Percentiles rank a stretch among this genome's conserved stretches.
Conservation (phyloP, 163 green algal genomes). For the Chlorella variabilis region DNA sequence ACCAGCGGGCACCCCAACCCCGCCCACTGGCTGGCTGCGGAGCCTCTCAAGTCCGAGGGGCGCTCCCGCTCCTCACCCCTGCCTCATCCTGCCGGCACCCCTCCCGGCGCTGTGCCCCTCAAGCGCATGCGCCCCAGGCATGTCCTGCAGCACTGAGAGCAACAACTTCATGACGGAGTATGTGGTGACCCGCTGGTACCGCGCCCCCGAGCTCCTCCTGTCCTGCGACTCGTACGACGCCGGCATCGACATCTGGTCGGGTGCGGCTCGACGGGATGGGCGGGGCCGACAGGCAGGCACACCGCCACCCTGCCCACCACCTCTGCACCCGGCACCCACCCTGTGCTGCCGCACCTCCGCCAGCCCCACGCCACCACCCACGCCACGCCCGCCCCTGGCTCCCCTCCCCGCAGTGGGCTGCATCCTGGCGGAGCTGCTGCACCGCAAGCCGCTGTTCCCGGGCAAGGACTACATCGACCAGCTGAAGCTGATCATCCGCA, state of each 20-base stretch:
- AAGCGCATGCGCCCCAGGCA: too few relatives aligned
- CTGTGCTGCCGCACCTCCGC: neutral
- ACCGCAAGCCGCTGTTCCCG: conserved; percentile 93
- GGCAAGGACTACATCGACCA: conserved; percentile 99
- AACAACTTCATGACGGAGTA: conserved; percentile 93
- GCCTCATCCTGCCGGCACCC: neutral
- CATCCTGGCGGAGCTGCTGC: conserved; percentile 98
- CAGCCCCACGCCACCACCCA: too few relatives aligned
- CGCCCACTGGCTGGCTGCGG: too few relatives aligned
- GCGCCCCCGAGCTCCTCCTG: conserved; percentile 97
- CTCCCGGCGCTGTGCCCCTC: too few relatives aligned
- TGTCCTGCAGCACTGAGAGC: conserved; percentile 35
- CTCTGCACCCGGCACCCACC: neutral
- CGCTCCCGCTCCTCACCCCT: neutral
- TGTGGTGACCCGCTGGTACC: conserved; percentile 98
- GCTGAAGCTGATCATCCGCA: conserved; percentile 90
- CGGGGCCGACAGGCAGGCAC: neutral
- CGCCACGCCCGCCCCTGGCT: neutral
- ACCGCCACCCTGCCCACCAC: neutral
- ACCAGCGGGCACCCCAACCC: too few relatives aligned
- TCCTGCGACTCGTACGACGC: conserved; percentile 91
- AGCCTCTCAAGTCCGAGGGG: too few relatives aligned
- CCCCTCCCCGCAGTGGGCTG: conserved; percentile 80
- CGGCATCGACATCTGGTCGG: conserved; percentile 97
- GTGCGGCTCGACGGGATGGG: neutral